phyloP scores from a whole-genome alignment of 805 yeast genomes.

The Debaryomyces prosopidis region DNA sequence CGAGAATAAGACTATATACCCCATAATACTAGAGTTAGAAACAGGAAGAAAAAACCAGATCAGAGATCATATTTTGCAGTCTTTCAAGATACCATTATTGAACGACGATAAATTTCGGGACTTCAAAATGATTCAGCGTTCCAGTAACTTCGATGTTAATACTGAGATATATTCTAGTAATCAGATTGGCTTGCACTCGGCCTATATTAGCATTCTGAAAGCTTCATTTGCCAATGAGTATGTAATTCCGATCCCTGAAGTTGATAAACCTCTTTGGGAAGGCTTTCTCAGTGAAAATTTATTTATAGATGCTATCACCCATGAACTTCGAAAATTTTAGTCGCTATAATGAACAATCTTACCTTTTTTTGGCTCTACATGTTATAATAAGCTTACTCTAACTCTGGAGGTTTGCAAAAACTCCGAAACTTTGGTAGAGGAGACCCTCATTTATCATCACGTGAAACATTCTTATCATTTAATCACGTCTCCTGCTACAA shows the following conservation, averaged over 20 bases:
- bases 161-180: constrained; percentile 15
- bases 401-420: no score
- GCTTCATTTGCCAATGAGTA: background rate
- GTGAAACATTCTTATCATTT: background rate
- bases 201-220: constrained; percentile 8
- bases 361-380: no score
- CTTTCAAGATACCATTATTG: constrained; percentile 17
- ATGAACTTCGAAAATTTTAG: background rate
- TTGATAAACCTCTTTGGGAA: constrained; percentile 12
- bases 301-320: background rate
- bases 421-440: no score
- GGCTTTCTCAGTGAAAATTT: constrained; percentile 4
- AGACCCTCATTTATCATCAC: background rate
- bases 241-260: constrained; percentile 7
- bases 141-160: constrained; percentile 7
- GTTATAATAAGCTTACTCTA: no score
- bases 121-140: constrained; percentile 12
- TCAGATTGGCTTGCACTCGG: constrained; percentile 26
- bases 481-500: background rate
- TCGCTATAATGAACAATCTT: no score
- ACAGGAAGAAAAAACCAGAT: constrained; percentile 28
- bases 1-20: constrained; percentile 11
- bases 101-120: constrained; percentile 22
- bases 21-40: constrained; percentile 17
- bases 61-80: constrained; percentile 21